Base-by-base conservation (phyloP, 1,284 basidiomycete species). In the Cutaneotrichosporon sp. region DNA sequence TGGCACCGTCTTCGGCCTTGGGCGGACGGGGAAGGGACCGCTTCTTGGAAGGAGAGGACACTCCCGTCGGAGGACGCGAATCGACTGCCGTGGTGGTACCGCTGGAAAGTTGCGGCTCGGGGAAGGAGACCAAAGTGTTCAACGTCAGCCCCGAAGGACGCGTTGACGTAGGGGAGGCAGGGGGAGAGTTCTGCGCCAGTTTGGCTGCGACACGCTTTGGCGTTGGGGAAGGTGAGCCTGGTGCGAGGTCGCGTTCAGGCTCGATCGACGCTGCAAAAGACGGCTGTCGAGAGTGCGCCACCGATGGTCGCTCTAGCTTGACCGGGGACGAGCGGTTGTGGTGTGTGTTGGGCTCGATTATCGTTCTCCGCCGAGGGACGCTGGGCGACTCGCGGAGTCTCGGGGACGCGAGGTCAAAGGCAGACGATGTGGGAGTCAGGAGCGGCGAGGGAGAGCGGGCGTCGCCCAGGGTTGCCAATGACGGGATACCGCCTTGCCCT, bases 361-460 rank as follows among this genome's bases (percentile, higher is more conserved):
- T 63, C 1, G 74, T 76, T 22, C 71, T 63, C n/a, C 72, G 63
- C 29, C 73, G 61, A 3, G 74, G 70, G 11, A 78, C 59, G 18
- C 67, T 67, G 1, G 75, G 68, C 1, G 72, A 69, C 20, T 71
- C 63, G 34, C 66, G 64, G 6, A 75, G 64, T 14, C 72, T 62
- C 11, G 70, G 66, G 8, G 63, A 61, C 29, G 56, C 53, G 38
- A 60, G 58, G 36, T 59, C 67, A 49, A 66, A 66, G 34, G 47
- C 53, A 22, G 49, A 24, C 42, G 47, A 45, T 22, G 50, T 60
- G 11, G 64, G 64, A 27, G 63, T 62, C 47, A 56, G 51, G 16
- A 53, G 33, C 27, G 60, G 62, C 49, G 46, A 64, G 20, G 43
- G 57, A 42, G 52, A 53, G 53, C 43, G 52, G 16, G 59, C 52